These are phyloP conservation scores for Sphagnum contortum DNA, from an alignment of 225 moss, liverwort and hornwort genomes.

Conservation along the genomic window DNA sequence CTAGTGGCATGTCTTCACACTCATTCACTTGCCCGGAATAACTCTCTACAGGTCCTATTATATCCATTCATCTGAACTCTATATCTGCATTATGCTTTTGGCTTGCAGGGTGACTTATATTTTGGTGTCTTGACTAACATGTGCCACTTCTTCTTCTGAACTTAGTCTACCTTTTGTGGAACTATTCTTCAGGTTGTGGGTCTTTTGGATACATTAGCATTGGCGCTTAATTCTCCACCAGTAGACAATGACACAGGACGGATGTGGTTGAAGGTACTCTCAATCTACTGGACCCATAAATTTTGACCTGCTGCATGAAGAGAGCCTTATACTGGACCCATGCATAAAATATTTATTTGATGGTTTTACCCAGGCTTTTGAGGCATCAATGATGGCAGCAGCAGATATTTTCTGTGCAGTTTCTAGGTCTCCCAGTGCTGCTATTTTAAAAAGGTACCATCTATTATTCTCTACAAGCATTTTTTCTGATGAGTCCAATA, in stretches of 20 bases:
- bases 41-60: constrained; percentile 56
- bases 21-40: constrained; percentile 40
- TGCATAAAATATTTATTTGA: not conserved
- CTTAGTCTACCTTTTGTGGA: no score
- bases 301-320: no score
- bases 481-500: no score
- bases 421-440: constrained; percentile 64
- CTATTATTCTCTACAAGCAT: not conserved
- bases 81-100: no score
- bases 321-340: not conserved
- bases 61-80: not conserved
- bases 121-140: no score
- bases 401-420: constrained; percentile 83
- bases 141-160: no score
- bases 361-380: constrained; percentile 44
- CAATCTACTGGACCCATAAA: no score
- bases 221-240: constrained; percentile 57
- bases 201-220: constrained; percentile 64
- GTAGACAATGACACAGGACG: constrained; percentile 66
- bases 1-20: constrained; percentile 73
- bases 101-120: no score
- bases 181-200: constrained; percentile 61
- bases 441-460: constrained; percentile 69
- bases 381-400: constrained; percentile 67
- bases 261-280: constrained; percentile 70